Evolutionary conservation across 2,329 filamentous ascomycete genomes (phyloP).

Genomic region (Akanthomyces dipterigenus): DNA sequence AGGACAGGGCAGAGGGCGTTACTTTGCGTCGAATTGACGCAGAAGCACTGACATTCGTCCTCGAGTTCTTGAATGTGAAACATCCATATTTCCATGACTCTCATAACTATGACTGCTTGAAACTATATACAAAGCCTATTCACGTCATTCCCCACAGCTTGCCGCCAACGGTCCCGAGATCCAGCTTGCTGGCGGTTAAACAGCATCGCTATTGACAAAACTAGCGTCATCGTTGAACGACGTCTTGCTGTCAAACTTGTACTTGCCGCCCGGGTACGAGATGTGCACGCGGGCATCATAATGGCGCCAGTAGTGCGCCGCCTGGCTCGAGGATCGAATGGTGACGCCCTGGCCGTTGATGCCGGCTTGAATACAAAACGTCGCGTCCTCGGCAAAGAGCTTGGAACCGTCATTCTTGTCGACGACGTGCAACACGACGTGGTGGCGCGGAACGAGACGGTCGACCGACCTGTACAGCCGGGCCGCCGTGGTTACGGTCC

Average conservation of each 20-base stretch:
- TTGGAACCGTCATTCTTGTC: constrained; percentile 47
- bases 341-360: constrained; percentile 45
- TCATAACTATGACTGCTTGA: not conserved
- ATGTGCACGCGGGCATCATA: constrained; percentile 34
- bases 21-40: not conserved
- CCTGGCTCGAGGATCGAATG: constrained; percentile 51
- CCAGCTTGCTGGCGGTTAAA: not conserved
- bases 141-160: not conserved
- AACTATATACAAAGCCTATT: not conserved
- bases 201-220: constrained; percentile 32
- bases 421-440: constrained; percentile 45
- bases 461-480: constrained; percentile 40
- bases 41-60: not conserved
- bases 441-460: constrained; percentile 48
- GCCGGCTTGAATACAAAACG: constrained; percentile 50
- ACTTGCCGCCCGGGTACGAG: constrained; percentile 48
- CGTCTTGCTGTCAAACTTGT: constrained; percentile 41
- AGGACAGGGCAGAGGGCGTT: not conserved
- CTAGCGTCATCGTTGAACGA: constrained; percentile 50
- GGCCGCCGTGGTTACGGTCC: constrained; percentile 42
- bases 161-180: not conserved
- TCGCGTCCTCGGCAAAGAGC: constrained; percentile 53
- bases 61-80: not conserved
- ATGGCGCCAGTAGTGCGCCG: constrained; percentile 51
- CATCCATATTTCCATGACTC: not conserved